Evolutionary conservation across 1,284 basidiomycete genomes (phyloP), one percentile per base, ranked within the genome.

Genomic region (Rhizopogon hawkerae): DNA sequence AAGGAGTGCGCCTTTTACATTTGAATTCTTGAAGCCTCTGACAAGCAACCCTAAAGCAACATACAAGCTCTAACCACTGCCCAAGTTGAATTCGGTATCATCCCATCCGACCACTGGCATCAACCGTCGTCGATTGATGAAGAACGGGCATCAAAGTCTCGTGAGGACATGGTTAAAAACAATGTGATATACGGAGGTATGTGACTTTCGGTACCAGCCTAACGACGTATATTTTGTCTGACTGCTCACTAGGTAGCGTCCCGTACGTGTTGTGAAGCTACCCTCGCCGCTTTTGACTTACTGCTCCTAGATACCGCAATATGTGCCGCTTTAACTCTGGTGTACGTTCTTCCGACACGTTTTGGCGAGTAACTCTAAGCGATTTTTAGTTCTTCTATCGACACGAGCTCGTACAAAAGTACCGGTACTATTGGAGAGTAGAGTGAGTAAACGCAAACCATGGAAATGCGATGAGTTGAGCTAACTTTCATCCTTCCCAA

Each of bases 251-350:
- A 81, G 82, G 81, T 48, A 85, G 83, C 57, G 73, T 85, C 11
- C 74, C 83, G 74, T 87, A 66, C 55, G 79, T 70, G n/a, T 35
- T 24, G 16, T 10, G 7, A 5, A 43, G 13, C 2, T 24, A 21
- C 50, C 42, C 44, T 31, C 5, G 24, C n/a, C 37, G 14, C 34
- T 47, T 35, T 24, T 34, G 38, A 34, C 51, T 54, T 5, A 56
- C 43, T 43, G 9, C 9, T 44, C 39, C 48, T 55, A 83, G 82
- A 35, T 91, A 91, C 60, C 82, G 87, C 46, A 89, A 91, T 56
- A 90, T 95, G 92, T 96, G 93, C 64, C 83, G 95, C 16, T 97
- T 85, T 73, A 92, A 96, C 67, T 92, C 89, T 48, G 92, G 92
- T 33, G 91, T 92, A 69, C 65, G 81, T 70, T 31, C 21, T 14